Evolutionary conservation across 164 flowering plant genomes (phyloP), one percentile per base, ranked within the genome.

Genomic region (Saururus chinensis): DNA sequence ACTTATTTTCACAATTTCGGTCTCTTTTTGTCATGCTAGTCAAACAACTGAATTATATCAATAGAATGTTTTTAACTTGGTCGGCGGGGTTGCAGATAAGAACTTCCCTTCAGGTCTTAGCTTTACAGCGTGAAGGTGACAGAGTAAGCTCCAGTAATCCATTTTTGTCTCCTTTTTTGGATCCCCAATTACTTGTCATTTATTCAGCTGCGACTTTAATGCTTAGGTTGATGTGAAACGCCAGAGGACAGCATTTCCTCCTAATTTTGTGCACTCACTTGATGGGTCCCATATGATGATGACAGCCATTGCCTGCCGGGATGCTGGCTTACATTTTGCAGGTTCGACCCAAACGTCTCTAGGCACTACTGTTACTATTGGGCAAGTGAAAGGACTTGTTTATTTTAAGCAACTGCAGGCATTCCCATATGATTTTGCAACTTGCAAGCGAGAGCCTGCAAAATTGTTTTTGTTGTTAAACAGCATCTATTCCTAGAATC

Each of bases 201-300:
- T 13, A 24, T 19, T 41, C 19, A 66, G 55, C 42, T 17, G 16
- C 25, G 30, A 9, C 24, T 20, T 20, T 45, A 1, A 23, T 54
- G 23, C 17, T 45, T 80, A 92, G 98, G 82, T 92, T 67, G 80
- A 81, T 51, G 70, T 72, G 13, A 82, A 83, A 60, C 87, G 81
- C 64, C 98, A 92, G 72, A 86, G 83, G 74, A 86, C 90, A 26
- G 98, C 98, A 17, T 92, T 92, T 64, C 96, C 98, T 51, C 98
- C 98, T 21, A 92, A 92, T 73, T 89, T 83, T 74, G 96, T 92
- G 24, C 98, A 92, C 72, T 92, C 98, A 7, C 84, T 92, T 56
- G 98, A 92, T 65, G 92, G 98, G 64, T 76, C 98, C 40, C 98
- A 92, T 79, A 92, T 92, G 98, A 92, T 92, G 98, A 89, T 89